Evolutionary conservation across 768 basidiomycete species (phyloP).

Genomic region (Cystofilobasidium capitatum): DNA sequence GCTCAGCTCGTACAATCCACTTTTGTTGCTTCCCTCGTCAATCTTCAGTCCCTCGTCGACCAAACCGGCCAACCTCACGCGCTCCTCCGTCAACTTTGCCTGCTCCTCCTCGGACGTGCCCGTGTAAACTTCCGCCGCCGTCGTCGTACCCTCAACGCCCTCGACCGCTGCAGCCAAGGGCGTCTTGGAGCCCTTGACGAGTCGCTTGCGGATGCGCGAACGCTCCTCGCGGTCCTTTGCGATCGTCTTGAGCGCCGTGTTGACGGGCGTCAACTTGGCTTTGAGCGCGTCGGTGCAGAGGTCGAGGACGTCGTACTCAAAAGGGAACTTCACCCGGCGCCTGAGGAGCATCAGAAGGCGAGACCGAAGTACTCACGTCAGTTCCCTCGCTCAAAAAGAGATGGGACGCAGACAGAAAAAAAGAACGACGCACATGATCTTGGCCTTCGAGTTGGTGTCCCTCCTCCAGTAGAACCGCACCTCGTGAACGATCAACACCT

Average conservation of each 20-base stretch:
- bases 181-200: background rate
- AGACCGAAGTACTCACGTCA: background rate
- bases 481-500: slow-evolving; percentile 72
- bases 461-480: slow-evolving; percentile 90
- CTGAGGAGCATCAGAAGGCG: background rate
- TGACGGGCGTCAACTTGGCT: slow-evolving; percentile 58
- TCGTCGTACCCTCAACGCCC: background rate
- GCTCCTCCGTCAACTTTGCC: slow-evolving; percentile 52
- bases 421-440: slow-evolving; percentile 60
- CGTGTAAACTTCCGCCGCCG: slow-evolving; percentile 14
- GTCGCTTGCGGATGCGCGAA: slow-evolving; percentile 63
- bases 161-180: background rate
- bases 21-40: slow-evolving; percentile 65
- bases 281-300: slow-evolving; percentile 60
- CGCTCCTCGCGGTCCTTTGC: slow-evolving; percentile 78
- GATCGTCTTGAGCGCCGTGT: slow-evolving; percentile 62
- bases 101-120: slow-evolving; percentile 33
- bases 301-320: slow-evolving; percentile 40
- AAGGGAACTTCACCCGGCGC: slow-evolving; percentile 80
- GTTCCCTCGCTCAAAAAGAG: background rate
- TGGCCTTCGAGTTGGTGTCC: slow-evolving; percentile 74
- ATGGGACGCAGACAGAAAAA: background rate
- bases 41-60: slow-evolving; percentile 54
- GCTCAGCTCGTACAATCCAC: slow-evolving; percentile 78
- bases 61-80: slow-evolving; percentile 53